A percentile compares a stretch with the other conserved stretches of the same genome.
These are phyloP conservation scores for Gynochthodes officinalis DNA, from an alignment of 257 asterid species.

Conservation along the genomic window DNA sequence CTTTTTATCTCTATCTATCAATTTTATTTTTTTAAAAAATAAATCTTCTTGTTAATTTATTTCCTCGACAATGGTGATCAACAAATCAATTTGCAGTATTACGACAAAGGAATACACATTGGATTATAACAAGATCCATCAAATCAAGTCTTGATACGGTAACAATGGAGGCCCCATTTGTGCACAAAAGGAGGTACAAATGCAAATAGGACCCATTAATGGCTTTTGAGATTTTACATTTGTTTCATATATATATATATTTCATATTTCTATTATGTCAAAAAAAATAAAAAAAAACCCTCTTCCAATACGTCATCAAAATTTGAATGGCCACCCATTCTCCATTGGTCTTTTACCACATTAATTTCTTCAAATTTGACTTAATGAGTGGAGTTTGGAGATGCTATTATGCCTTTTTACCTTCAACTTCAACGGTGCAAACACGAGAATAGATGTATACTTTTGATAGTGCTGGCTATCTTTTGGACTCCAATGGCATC, in stretches of 20 bases:
- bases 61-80: background rate
- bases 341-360: background rate
- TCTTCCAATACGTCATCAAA: constrained; percentile 39
- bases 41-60: background rate
- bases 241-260: background rate
- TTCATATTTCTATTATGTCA: background rate
- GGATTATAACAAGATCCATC: background rate
- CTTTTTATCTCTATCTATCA: background rate
- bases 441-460: constrained; percentile 25
- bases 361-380: constrained; percentile 39
- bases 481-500: constrained; percentile 31
- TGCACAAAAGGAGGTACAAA: background rate
- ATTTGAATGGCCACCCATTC: constrained; percentile 48
- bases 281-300: background rate
- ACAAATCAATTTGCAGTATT: constrained; percentile 4
- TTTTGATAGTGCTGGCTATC: constrained; percentile 40
- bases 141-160: background rate
- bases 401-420: constrained; percentile 16
- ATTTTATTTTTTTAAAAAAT: background rate
- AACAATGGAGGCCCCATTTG: background rate
- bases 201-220: background rate
- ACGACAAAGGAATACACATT: constrained; percentile 1
- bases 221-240: background rate
- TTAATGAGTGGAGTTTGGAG: constrained; percentile 12
- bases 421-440: constrained; percentile 53